phyloP scores from a whole-genome alignment of 495 filamentous ascomycete species.

The Arthonia radiata region DNA sequence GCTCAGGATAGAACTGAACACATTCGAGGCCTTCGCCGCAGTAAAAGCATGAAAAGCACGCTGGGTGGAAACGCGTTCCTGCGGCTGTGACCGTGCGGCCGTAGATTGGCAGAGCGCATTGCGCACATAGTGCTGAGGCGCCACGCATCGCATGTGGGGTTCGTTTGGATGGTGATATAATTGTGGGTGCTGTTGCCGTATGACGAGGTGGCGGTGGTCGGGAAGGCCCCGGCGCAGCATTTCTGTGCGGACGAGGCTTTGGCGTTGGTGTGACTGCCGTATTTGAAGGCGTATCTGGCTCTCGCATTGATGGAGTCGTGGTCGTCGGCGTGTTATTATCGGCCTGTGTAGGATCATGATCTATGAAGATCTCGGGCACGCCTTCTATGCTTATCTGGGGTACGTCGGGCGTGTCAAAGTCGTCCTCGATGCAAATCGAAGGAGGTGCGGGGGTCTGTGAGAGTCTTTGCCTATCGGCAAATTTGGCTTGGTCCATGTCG shows the following conservation, averaged over 20 bases:
- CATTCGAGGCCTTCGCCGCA: conserved; percentile 77
- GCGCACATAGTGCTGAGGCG: conserved; percentile 55
- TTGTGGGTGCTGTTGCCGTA: conserved; percentile 9
- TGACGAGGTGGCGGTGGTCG: conserved; percentile 9
- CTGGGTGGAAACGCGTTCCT: conserved; percentile 61
- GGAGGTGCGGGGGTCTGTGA: too few species aligned
- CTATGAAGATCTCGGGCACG: too few species aligned
- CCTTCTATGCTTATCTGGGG: too few species aligned
- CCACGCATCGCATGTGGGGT: conserved; percentile 20
- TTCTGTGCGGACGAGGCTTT: conserved; percentile 2
- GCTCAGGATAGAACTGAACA: conserved; percentile 88
- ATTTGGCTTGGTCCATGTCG: too few species aligned
- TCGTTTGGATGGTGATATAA: conserved; percentile 7
- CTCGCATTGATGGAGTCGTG: too few species aligned
- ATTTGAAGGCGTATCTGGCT: too few species aligned
- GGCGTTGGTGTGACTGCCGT: too few species aligned
- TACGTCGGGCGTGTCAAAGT: too few species aligned
- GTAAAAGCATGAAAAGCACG: conserved; percentile 75
- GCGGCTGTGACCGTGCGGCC: conserved; percentile 75
- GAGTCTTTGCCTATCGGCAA: too few species aligned
- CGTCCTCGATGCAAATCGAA: too few species aligned
- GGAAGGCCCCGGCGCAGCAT: conserved; percentile 1
- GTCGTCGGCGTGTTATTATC: too few species aligned
- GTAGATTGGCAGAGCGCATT: conserved; percentile 61
- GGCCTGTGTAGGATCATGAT: too few species aligned